Base-by-base conservation (phyloP, 805 yeast genomes). In the Tetrapisispora taiwanensis region DNA sequence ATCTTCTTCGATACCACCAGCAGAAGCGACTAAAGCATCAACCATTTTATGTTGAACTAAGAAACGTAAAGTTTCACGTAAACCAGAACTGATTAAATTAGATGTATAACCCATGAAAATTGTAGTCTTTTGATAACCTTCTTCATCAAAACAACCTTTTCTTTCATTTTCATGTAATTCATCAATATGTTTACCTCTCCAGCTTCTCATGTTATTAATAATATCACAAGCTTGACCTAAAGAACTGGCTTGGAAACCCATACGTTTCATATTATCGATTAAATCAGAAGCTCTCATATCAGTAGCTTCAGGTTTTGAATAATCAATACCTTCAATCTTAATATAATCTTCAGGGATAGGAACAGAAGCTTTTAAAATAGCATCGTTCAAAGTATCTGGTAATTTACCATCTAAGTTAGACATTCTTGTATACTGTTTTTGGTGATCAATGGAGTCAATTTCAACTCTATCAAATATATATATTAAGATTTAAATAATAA, bases 1-100 rank as follows among this genome's bases (percentile, higher is more conserved):
- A 67, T 92, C 99, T 69, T 92, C 99, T 65, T 92, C 99, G 49
- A 92, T 80, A 53, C 98, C 99, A 52, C 99, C 99, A 19, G 96
- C 98, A 49, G 90, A 76, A n/a, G 97, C 83, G 41, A 92, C 98
- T 56, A 92, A 78, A 15, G 95, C 97, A 55, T 88, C 83, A 37
- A 92, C 95, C 76, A 84, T 84, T 65, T 88, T 90, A 69, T 94
- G 81, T 65, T 94, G 95, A 28, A 88, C 97, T 54, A 92, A 73
- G 62, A 72, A 90, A 60, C 92, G 75, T 53, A 92, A 69, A 27
- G 96, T 87, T 56, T 89, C 95, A 66, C 99, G 78, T 47, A 89
- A 68, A 36, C 99, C 99, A 4, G 95, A 84, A 34, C 95, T 84
- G 56, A 92, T 92, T 70, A 92, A 75, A 66, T 92, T 92, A 9